Percentiles rank a stretch among this genome's conserved stretches.
These are phyloP conservation scores for Pseudofabraea citricarpa DNA, from an alignment of 2,329 filamentous ascomycete genomes.

Conservation along the genomic window DNA sequence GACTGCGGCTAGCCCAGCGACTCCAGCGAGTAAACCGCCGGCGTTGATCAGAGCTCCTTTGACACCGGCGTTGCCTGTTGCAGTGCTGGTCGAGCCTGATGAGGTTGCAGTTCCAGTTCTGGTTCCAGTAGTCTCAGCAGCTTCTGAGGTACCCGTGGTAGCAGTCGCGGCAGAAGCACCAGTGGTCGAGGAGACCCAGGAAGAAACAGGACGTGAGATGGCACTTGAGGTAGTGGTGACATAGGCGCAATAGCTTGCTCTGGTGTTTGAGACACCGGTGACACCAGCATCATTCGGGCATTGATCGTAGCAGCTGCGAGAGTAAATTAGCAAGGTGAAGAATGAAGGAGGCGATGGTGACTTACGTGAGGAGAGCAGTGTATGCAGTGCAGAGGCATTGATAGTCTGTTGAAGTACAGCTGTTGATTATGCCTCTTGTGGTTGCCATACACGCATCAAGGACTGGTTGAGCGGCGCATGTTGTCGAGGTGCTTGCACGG, in stretches of 20 bases:
- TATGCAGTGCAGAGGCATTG: conserved; percentile 53
- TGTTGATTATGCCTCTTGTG: conserved; percentile 29
- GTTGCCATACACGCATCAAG: conserved; percentile 32
- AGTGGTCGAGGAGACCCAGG: conserved; percentile 5
- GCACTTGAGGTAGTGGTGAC: conserved; percentile 12
- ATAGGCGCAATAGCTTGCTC: conserved; percentile 21
- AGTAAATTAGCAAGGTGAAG: conserved; percentile 3
- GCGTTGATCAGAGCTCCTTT: neutral
- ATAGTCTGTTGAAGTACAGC: conserved; percentile 30
- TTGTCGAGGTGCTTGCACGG: conserved; percentile 6
- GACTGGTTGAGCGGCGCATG: conserved; percentile 32
- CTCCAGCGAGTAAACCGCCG: neutral
- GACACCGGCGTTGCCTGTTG: neutral
- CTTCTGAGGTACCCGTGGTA: conserved; percentile 3
- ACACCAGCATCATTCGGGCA: conserved; percentile 45
- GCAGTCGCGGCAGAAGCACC: conserved; percentile 14
- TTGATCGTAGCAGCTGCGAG: conserved; percentile 55
- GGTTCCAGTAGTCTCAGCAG: neutral
- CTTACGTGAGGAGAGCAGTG: conserved; percentile 44
- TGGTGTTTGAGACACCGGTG: conserved; percentile 7
- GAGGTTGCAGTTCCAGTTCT: neutral
- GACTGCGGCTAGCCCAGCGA: neutral
- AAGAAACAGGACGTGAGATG: conserved; percentile 13
- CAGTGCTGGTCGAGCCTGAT: neutral
- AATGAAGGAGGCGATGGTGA: conserved; percentile 5